Base-by-base conservation (phyloP, 2,329 filamentous ascomycete genomes). In the Pseudogymnoascus sp. region DNA sequence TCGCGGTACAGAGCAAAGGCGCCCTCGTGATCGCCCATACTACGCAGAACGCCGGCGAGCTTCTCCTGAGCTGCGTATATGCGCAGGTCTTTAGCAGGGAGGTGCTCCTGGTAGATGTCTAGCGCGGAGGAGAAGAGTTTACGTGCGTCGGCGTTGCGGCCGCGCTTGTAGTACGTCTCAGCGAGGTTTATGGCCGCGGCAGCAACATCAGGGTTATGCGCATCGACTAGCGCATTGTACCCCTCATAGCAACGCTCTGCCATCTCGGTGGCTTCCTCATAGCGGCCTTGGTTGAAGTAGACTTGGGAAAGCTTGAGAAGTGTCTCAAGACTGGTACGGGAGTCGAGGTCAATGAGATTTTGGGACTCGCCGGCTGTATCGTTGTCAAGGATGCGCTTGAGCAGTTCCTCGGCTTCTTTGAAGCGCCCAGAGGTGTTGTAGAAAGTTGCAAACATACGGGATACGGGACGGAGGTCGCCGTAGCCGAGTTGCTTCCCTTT, bases 291-390 rank as follows among this genome's bases (percentile, higher is more conserved):
- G 15, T 13, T 27, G 1, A 17, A 27, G 13, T 65, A 44, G 5
- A 63, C 21, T 8, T 36, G 7, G 25, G 58, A 25, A 35, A 48
- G 42, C 25, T 27, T 48, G 25, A 48, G 25, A 12, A 48, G 42
- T 3, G 42, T 48, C 29, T 48, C 42, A 13, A 48, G 42, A 7
- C 25, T 48, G 7, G 25, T 48, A 3, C 42, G 36, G 48, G 15
- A 62, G 48, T 61, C 29, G 33, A 64, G 39, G 12, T 60, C 51
- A 3, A 64, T 44, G 38, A 44, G 55, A 21, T 65, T 27, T 21
- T 59, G 29, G 59, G 44, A 13, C 59, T n/a, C 58, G 36, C 21
- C 35, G 58, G 60, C 29, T 44, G 4, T 39, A 21, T 64, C 31
- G 4, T 39, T 33, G 17, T 58, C 17, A n/a, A 62, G 48, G n/a